Conservation (phyloP, 2,329 filamentous ascomycete genomes). For the Colletotrichum ledebouriae region DNA sequence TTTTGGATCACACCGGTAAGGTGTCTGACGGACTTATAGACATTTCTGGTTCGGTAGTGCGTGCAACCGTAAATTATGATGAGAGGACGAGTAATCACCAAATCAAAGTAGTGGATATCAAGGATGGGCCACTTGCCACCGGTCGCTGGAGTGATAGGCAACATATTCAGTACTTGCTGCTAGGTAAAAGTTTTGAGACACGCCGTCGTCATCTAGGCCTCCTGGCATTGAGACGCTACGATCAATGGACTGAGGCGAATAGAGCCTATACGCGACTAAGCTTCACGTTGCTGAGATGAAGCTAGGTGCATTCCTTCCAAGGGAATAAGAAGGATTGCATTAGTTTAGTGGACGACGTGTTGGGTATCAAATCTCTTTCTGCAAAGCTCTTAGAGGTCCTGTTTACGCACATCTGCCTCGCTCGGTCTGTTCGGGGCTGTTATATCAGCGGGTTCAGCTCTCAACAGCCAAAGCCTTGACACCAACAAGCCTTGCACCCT, state of each 20-base stretch:
- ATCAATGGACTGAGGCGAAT: not conserved
- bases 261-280: not conserved
- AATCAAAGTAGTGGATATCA: not conserved
- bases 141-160: not conserved
- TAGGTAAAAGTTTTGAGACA: not conserved
- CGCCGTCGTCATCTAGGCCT: not conserved
- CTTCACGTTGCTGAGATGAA: not conserved
- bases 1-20: not conserved
- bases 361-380: too few species aligned
- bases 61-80: not conserved
- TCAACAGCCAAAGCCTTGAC: constrained; percentile 84
- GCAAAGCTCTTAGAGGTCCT: too few species aligned
- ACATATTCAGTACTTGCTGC: not conserved
- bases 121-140: not conserved
- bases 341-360: too few species aligned
- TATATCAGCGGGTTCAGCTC: constrained; percentile 56
- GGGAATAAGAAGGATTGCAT: not conserved
- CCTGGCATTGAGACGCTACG: not conserved
- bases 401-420: too few species aligned
- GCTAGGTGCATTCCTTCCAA: not conserved
- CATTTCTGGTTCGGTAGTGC: not conserved
- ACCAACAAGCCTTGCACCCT: constrained; percentile 77
- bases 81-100: not conserved
- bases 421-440: too few species aligned
- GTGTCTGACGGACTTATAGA: not conserved